Evolutionary conservation across 2,329 filamentous ascomycete genomes (phyloP), one percentile per base, ranked within the genome.

Genomic region (Fusarium chaquense): DNA sequence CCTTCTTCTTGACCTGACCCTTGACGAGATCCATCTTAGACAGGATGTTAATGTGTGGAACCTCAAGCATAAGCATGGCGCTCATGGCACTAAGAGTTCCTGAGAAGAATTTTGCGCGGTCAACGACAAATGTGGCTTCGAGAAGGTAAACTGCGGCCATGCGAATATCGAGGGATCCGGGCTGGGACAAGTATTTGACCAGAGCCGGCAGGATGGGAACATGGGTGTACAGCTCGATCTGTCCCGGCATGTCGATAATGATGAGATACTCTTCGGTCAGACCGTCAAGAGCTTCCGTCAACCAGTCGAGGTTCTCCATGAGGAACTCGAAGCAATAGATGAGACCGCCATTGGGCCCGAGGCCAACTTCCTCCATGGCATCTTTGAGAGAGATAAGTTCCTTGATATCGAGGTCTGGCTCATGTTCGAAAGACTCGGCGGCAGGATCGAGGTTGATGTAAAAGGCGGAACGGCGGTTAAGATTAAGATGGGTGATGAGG

Each of bases 391-490:
- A 93, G 80, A 98, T 97, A 68, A 98, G 88, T 75, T 98, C 94
- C 80, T 94, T 95, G 85, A 98, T 98, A 81, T 98, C 94, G 76
- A 97, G 89, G 79, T 97, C 94, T 24, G 94, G 96, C 73, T 93
- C 86, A 82, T 97, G 97, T 76, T 91, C 90, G 81, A 99, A 98
- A 50, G 90, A 87, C 81, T 98, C 94, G 78, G 96, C 96, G 59
- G 96, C 96, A 9, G 96, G 96, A 80, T 99, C 96, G 76, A 99
- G 93, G 82, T 99, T 99, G 78, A 99, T 91, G 82, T 98, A 99
- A 86, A 97, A 97, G 81, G 92, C 93, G 51, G 94, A 97, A n/a
- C 94, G 92, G 58, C 93, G 92, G 81, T 93, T 94, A 78, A 94
- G 92, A 75, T 93, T 90, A 28, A 98, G 90, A 77, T 98, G 93